Percentiles rank a stretch among this genome's conserved stretches.
These are phyloP conservation scores for Cryphonectria carpinicola DNA, from an alignment of 2,329 filamentous ascomycete species.

Conservation along the genomic window DNA sequence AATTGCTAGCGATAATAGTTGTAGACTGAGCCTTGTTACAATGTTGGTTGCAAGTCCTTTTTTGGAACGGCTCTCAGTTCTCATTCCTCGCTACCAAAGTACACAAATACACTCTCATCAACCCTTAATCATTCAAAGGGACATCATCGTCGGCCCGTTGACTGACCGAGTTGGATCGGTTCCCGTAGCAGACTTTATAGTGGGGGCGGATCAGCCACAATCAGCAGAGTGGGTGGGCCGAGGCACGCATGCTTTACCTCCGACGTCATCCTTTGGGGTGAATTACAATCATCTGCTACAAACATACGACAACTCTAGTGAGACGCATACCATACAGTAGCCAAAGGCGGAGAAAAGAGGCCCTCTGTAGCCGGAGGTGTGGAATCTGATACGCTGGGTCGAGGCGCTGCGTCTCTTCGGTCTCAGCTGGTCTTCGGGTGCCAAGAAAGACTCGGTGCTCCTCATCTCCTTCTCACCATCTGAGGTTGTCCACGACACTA, in stretches of 20 bases:
- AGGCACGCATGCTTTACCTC: background rate
- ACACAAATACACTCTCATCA: no score
- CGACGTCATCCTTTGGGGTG: background rate
- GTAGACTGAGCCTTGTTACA: no score
- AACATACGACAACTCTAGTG: background rate
- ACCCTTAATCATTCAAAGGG: no score
- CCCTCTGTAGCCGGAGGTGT: background rate
- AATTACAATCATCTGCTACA: background rate
- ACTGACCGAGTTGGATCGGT: background rate
- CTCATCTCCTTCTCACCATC: background rate
- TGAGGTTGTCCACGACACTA: background rate
- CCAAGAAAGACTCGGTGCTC: background rate
- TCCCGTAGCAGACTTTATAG: background rate
- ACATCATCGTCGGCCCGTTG: background rate
- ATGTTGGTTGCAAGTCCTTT: no score
- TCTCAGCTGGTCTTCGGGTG: background rate
- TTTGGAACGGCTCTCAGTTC: no score
- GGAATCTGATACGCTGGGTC: background rate
- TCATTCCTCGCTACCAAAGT: no score
- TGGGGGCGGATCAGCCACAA: background rate
- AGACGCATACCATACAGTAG: background rate
- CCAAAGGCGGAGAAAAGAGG: background rate
- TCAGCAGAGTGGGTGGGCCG: background rate
- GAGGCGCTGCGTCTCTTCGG: background rate
- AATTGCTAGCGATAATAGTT: no score